phyloP scores from a whole-genome alignment of 2,329 filamentous ascomycete genomes.

The Shiraia bambusicola region DNA sequence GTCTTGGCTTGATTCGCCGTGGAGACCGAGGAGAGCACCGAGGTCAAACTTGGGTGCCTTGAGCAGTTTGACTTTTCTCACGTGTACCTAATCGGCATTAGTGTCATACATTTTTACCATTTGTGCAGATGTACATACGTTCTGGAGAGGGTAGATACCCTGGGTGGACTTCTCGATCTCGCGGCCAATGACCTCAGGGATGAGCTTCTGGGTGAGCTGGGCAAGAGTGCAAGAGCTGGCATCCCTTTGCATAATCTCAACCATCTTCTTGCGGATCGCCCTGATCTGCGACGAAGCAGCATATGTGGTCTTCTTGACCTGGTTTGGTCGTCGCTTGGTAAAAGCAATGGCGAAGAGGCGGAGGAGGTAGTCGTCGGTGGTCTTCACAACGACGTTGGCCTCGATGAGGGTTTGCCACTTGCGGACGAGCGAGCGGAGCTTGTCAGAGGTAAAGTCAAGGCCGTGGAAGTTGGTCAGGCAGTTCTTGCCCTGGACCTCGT shows the following conservation, averaged over 20 bases:
- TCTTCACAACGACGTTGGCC: slow-evolving; percentile 99
- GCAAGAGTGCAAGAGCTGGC: slow-evolving; percentile 90
- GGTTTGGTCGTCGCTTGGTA: slow-evolving; percentile 98
- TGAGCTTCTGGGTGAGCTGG: slow-evolving; percentile 97
- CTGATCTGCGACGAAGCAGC: slow-evolving; percentile 96
- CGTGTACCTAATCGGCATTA: slow-evolving; percentile 74
- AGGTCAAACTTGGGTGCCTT: slow-evolving; percentile 99
- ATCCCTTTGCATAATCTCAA: slow-evolving; percentile 97
- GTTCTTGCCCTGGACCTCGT: slow-evolving; percentile 99
- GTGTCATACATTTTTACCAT: slow-evolving; percentile 17
- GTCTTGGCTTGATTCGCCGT: slow-evolving; percentile 95
- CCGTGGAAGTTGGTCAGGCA: slow-evolving; percentile 99
- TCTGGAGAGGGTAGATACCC: slow-evolving; percentile 99
- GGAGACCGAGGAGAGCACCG: slow-evolving; percentile 90
- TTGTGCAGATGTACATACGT: slow-evolving; percentile 61
- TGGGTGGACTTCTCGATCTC: slow-evolving; percentile 99
- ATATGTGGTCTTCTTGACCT: slow-evolving; percentile 99
- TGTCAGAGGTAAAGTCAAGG: slow-evolving; percentile 99
- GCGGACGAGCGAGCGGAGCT: slow-evolving; percentile 97
- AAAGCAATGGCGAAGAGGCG: slow-evolving; percentile 98
- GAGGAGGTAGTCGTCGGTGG: slow-evolving; percentile 99
- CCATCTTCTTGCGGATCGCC: slow-evolving; percentile 99
- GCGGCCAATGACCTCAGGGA: slow-evolving; percentile 98
- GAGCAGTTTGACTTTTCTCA: slow-evolving; percentile 99
- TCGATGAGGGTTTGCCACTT: slow-evolving; percentile 99